Evolutionary conservation across 208 protist genomes (phyloP).

Genomic region (Crithidia sp.): DNA sequence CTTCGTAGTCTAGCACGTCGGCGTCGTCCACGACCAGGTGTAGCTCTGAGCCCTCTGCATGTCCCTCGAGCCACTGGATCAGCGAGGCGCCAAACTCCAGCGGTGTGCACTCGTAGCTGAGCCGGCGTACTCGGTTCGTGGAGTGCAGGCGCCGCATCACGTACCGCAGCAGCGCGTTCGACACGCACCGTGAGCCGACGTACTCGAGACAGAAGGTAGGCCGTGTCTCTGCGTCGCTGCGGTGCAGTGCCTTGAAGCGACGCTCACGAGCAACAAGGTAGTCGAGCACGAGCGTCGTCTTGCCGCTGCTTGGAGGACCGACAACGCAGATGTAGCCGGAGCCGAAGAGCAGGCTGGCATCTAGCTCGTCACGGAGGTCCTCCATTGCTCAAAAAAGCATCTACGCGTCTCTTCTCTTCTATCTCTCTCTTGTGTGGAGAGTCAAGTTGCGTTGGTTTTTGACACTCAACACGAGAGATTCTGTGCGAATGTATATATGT

Average conservation of each 20-base stretch:
- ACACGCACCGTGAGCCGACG: slow-evolving; percentile 37
- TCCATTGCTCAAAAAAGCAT: slow-evolving; percentile 1
- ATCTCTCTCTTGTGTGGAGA: too few species aligned
- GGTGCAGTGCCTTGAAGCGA: slow-evolving; percentile 26
- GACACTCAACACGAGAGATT: not conserved
- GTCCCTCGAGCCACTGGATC: slow-evolving; percentile 50
- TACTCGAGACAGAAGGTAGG: slow-evolving; percentile 52
- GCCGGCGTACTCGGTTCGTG: slow-evolving; percentile 23
- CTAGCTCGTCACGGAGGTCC: slow-evolving; percentile 66
- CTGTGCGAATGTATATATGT: not conserved
- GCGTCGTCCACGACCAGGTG: slow-evolving; percentile 89
- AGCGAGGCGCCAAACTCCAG: slow-evolving; percentile 64
- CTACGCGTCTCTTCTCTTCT: not conserved
- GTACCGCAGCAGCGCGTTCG: slow-evolving; percentile 34
- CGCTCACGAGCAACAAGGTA: slow-evolving; percentile 64
- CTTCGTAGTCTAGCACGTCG: slow-evolving; percentile 56
- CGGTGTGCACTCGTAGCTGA: slow-evolving; percentile 50
- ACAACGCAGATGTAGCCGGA: slow-evolving; percentile 80
- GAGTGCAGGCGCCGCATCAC: slow-evolving; percentile 33
- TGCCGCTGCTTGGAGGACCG: slow-evolving; percentile 80
- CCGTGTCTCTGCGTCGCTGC: slow-evolving; percentile 2
- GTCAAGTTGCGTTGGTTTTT: too few species aligned
- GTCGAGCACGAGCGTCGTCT: slow-evolving; percentile 67
- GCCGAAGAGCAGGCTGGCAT: slow-evolving; percentile 74
- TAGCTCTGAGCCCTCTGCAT: slow-evolving; percentile 62